Base-by-base conservation (phyloP, 768 basidiomycete genomes). In the Lactarius quietus region DNA sequence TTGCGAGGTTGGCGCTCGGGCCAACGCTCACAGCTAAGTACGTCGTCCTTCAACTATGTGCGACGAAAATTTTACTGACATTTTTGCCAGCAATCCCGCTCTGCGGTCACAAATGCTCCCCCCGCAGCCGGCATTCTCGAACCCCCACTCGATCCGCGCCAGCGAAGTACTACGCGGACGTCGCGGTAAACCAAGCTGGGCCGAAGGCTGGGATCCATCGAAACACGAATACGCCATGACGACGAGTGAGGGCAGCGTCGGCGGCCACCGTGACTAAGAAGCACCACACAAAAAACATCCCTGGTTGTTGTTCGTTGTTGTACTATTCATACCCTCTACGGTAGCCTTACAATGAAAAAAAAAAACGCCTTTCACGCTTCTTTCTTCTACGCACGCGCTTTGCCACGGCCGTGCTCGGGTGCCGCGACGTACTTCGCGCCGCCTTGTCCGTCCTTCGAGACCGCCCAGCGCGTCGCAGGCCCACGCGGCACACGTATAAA, bases 1-100 rank as follows among this genome's bases (percentile, higher is more conserved):
- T 93, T 75, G 84, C 89, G 36, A 82, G 83, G 61, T 74, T 93
- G 67, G 82, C 84, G 29, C 69, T 82, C 39, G 84, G 83, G 38
- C 90, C 91, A 26, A 92, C 88, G 28, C 76, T 92, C 70, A 74
- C 76, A 17, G 83, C 82, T 20, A 84, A 79, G 82, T 82, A 70
- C 53, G 82, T 74, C 9, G 15, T 18, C 20, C 36, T 6, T 33
- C 10, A 35, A 51, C 39, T 36, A 9, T 20, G 36, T 39, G n/a
- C 59, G 45, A 62, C 26, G 26, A 17, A 33, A n/a, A n/a, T n/a
- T 31, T 45, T 38, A 28, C 57, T 53, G 23, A 35, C 33, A 36
- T 17, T 6, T 17, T 26, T 1, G 0, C 26, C 35, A 72, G 72
- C 31, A 73, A 73, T 45, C 72, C 68, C 6, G 68, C 72, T 28